These are phyloP conservation scores for Tribonema minus DNA, from an alignment of 108 stramenopile species.

Conservation along the genomic window DNA sequence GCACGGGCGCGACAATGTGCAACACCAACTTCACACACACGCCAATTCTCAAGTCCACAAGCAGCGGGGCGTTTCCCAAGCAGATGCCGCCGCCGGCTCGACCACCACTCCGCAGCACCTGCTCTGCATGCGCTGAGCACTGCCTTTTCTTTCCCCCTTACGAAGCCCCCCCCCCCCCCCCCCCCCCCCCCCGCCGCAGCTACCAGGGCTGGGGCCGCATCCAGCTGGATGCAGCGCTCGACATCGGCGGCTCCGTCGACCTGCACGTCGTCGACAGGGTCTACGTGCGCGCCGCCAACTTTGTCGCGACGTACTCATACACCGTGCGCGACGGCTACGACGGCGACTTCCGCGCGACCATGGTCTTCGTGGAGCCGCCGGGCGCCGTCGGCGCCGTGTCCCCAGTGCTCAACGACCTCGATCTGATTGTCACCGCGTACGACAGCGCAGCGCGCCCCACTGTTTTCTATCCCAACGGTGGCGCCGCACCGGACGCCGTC, in stretches of 20 bases:
- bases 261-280: slow-evolving; percentile 36
- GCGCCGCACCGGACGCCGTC: slow-evolving; percentile 39
- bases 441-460: slow-evolving; percentile 3
- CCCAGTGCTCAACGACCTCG: slow-evolving; percentile 51
- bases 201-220: slow-evolving; percentile 54
- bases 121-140: too few relatives aligned
- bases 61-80: too few relatives aligned
- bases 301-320: too few relatives aligned
- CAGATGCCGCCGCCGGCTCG: too few relatives aligned
- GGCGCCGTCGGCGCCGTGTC: slow-evolving; percentile 18
- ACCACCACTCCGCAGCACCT: too few relatives aligned
- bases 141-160: too few relatives aligned
- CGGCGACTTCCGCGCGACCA: slow-evolving; percentile 42
- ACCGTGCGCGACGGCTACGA: too few relatives aligned
- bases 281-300: too few relatives aligned
- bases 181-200: too few relatives aligned
- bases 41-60: neutral
- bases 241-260: slow-evolving; percentile 36
- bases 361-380: slow-evolving; percentile 54
- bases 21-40: slow-evolving; percentile 3
- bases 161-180: too few relatives aligned
- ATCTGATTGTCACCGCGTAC: slow-evolving; percentile 32
- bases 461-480: slow-evolving; percentile 60
- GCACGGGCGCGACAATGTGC: slow-evolving; percentile 1
- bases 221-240: slow-evolving; percentile 41